These are phyloP conservation scores for Ilyonectria destructans DNA, from an alignment of 2,329 filamentous ascomycete species.

Conservation along the genomic window DNA sequence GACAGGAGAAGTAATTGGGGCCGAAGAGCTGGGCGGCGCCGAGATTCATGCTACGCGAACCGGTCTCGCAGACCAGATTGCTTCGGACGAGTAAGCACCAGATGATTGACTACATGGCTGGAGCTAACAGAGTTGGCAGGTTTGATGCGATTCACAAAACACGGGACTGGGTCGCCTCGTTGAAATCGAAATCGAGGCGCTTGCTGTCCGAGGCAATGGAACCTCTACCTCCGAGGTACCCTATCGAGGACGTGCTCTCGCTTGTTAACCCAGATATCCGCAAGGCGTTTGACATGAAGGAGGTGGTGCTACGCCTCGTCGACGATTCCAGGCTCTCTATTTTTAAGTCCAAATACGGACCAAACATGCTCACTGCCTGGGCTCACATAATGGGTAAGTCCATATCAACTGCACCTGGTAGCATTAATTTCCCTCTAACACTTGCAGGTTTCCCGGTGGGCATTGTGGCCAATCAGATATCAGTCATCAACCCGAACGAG, in stretches of 20 bases:
- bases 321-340: conserved; percentile 57
- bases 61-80: conserved; percentile 62
- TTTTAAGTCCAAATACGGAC: conserved; percentile 60
- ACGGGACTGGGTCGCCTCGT: conserved; percentile 54
- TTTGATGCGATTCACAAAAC: conserved; percentile 36
- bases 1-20: conserved; percentile 59
- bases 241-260: conserved; percentile 55
- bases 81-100: conserved; percentile 56
- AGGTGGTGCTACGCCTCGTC: conserved; percentile 59
- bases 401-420: too few species aligned
- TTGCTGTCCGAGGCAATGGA: not conserved
- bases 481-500: conserved; percentile 59
- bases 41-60: conserved; percentile 58
- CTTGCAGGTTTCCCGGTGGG: conserved; percentile 54
- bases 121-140: not conserved
- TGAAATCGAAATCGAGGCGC: conserved; percentile 51
- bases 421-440: not conserved
- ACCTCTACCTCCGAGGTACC: conserved; percentile 50
- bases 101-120: not conserved
- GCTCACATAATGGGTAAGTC: conserved; percentile 53
- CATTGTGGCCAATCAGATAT: conserved; percentile 59
- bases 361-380: conserved; percentile 57
- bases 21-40: conserved; percentile 61
- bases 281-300: conserved; percentile 50
- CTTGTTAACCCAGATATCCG: conserved; percentile 57